These are phyloP conservation scores for Stagonosporopsis tanaceti DNA, from an alignment of 2,329 filamentous ascomycete species.

Conservation along the genomic window DNA sequence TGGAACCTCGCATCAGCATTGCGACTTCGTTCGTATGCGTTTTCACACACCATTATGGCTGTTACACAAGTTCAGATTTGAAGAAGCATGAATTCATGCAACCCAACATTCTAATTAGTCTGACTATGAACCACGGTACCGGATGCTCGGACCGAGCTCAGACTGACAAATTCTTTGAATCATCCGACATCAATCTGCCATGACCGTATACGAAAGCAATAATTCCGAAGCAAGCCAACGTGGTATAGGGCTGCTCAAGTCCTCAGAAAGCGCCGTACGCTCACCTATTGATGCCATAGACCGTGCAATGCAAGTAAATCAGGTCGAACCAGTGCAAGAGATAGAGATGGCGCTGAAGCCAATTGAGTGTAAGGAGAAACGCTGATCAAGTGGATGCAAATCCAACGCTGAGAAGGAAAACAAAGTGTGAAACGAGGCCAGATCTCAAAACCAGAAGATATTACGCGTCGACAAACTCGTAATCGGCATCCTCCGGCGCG, in stretches of 20 bases:
- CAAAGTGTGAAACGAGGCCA: slow-evolving; percentile 3
- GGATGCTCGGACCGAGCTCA: slow-evolving; percentile 24
- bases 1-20: not conserved
- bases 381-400: slow-evolving; percentile 34
- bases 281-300: slow-evolving; percentile 52
- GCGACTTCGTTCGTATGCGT: not conserved
- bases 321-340: slow-evolving; percentile 25
- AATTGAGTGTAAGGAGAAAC: slow-evolving; percentile 30
- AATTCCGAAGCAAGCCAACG: slow-evolving; percentile 34
- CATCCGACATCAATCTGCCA: not conserved
- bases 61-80: slow-evolving; percentile 16
- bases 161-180: slow-evolving; percentile 23
- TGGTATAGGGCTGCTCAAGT: slow-evolving; percentile 52
- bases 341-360: slow-evolving; percentile 30
- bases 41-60: not conserved
- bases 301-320: slow-evolving; percentile 42
- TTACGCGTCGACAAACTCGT: slow-evolving; percentile 51
- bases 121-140: slow-evolving; percentile 17
- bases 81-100: slow-evolving; percentile 47
- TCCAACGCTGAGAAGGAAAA: slow-evolving; percentile 28
- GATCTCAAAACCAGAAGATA: not conserved
- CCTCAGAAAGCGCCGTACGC: slow-evolving; percentile 53
- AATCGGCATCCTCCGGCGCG: slow-evolving; percentile 51
- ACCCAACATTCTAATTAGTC: slow-evolving; percentile 25
- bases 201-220: slow-evolving; percentile 24